Evolutionary conservation across 306 rosid species (phyloP).

Genomic region (Mucuna pruriens): DNA sequence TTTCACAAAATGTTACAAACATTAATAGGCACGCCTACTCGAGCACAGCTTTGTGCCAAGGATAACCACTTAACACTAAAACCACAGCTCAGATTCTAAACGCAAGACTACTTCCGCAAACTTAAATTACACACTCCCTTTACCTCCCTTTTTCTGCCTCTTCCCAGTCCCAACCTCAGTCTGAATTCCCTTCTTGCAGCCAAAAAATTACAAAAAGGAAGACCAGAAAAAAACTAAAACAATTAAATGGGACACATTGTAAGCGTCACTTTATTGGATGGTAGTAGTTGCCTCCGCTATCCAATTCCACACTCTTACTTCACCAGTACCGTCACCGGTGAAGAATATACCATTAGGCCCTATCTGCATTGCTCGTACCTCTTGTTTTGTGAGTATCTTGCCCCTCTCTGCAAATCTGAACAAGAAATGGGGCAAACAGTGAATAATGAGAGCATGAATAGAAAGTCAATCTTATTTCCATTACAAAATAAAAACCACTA

Average conservation of each 20-base stretch:
- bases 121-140: constrained; percentile 36
- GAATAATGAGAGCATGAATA: too few relatives aligned
- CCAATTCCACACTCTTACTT: constrained; percentile 93
- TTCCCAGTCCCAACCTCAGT: constrained; percentile 23
- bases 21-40: constrained; percentile 11
- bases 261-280: constrained; percentile 37
- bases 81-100: constrained; percentile 39
- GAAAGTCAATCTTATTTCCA: too few relatives aligned
- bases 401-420: constrained; percentile 93
- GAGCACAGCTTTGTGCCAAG: constrained; percentile 33
- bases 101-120: constrained; percentile 41
- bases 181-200: constrained; percentile 44
- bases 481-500: too few relatives aligned
- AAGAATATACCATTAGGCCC: constrained; percentile 92
- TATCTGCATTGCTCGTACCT: constrained; percentile 74
- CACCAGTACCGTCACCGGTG: constrained; percentile 93
- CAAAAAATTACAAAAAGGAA: constrained; percentile 48
- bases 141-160: neutral
- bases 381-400: constrained; percentile 73
- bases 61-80: constrained; percentile 40
- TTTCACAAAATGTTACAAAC: constrained; percentile 27
- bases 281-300: constrained; percentile 47
- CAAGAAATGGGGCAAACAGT: constrained; percentile 24
- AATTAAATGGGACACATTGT: constrained; percentile 15
- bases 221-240: constrained; percentile 30